Evolutionary conservation across 179 eudicot genomes (phyloP).

Genomic region (Carnegiea gigantea): DNA sequence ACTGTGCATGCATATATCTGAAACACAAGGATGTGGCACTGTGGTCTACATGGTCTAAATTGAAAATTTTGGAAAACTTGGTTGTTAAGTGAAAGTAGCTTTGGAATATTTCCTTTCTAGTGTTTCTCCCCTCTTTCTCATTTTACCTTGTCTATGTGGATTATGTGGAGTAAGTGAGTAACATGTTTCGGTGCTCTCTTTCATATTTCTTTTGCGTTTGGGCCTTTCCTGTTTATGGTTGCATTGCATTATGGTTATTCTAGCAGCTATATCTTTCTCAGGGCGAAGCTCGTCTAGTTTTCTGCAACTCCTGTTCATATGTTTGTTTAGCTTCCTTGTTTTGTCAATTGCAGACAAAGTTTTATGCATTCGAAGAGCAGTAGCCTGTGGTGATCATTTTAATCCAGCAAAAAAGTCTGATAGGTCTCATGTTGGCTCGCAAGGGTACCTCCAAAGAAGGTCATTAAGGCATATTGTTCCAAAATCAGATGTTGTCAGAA

Average conservation of each 20-base stretch:
- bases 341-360: constrained; percentile 29
- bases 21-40: not conserved
- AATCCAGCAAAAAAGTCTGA: constrained; percentile 26
- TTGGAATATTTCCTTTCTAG: not conserved
- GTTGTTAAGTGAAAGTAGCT: not conserved
- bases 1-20: not conserved
- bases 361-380: constrained; percentile 24
- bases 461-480: constrained; percentile 35
- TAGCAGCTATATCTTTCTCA: not conserved
- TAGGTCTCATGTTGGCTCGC: constrained; percentile 20
- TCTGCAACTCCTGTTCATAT: not conserved
- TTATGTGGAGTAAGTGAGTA: not conserved
- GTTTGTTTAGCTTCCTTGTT: constrained; percentile 22
- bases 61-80: not conserved
- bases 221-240: not conserved
- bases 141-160: not conserved
- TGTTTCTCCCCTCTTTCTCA: not conserved
- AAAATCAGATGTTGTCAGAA: constrained; percentile 62
- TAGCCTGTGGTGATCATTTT: constrained; percentile 24
- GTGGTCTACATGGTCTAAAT: not conserved
- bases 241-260: not conserved
- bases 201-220: not conserved
- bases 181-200: not conserved
- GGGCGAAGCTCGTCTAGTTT: not conserved
- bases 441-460: constrained; percentile 18